Base-by-base conservation (phyloP, 306 rosid genomes). In the Trifolium dubium region DNA sequence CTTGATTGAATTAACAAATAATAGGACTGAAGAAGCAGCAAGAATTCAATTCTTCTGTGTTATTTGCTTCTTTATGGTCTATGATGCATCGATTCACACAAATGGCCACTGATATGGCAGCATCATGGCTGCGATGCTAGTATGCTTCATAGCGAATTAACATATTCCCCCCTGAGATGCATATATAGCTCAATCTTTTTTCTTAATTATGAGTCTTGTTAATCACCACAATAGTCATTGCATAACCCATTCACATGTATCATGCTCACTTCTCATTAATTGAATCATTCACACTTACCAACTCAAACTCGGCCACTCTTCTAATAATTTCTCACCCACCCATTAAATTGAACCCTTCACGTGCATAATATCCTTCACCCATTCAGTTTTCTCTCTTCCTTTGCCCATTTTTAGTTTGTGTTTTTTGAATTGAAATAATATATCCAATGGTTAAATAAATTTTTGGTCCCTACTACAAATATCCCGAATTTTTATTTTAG, bases 51-150 rank as follows among this genome's bases (percentile, higher is more conserved):
- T 58, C 56, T 49, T 34, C 37, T 43, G 56, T 47, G 37, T 8
- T 34, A 34, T 55, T 30, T 54, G 60, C 55, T 67, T 64, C 59
- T 72, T 53, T 40, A 46, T 63, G 50, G 41, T 65, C 17, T 58
- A 56, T 56, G 63, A 56, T 11, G 63, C 63, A 56, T 15, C 8
- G 13, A 53, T 53, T 18, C 5, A 14, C 17, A 56, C 14, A 56
- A 56, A 56, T 23, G 34, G 63, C 17, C 9, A 28, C 37, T 12
- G 8, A 30, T 56, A 56, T 5, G 35, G 35, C 15, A 23, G 63
- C 63, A 12, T 28, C 63, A 40, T 5, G 7, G 34, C 14, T 53
- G 60, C 29, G 5, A 58, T 55, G 10, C 13, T 2, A 6, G 8
- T 56, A 58, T 0, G 10, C 39, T 5, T 56, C 35, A 10, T 29